These are phyloP conservation scores for Coemansia sp. DNA, from an alignment of 192 early-diverging fungal genomes.

Conservation along the genomic window DNA sequence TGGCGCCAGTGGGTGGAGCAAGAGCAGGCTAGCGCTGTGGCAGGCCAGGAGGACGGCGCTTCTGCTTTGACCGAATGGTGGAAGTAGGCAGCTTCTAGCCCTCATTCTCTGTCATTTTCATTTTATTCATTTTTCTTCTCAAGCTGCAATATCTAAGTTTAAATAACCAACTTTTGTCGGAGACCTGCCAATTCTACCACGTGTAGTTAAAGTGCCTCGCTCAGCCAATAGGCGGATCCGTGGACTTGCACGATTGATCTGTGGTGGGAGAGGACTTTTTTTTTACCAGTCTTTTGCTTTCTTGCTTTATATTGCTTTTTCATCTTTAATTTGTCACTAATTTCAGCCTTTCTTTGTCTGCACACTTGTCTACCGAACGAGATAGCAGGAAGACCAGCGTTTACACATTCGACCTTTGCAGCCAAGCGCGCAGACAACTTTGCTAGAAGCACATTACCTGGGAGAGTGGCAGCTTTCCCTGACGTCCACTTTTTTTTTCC, in stretches of 20 bases:
- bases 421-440: neutral
- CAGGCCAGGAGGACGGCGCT: neutral
- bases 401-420: neutral
- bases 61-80: constrained; percentile 39
- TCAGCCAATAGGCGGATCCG: neutral
- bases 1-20: constrained; percentile 46
- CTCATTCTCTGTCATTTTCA: neutral
- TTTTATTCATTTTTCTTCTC: constrained; percentile 4
- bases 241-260: neutral
- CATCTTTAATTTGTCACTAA: neutral
- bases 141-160: neutral
- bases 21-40: constrained; percentile 12
- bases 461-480: neutral
- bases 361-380: constrained; percentile 1
- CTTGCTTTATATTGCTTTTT: neutral
- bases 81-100: constrained; percentile 21
- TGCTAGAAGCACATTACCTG: neutral
- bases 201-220: neutral
- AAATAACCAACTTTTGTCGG: neutral
- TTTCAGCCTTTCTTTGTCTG: neutral
- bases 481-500: neutral
- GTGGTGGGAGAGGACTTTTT: neutral
- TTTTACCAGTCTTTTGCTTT: neutral
- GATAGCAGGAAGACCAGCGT: constrained; percentile 7
- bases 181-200: neutral